Conservation (phyloP, 2,329 filamentous ascomycete genomes). For the Emergomyces africanus region DNA sequence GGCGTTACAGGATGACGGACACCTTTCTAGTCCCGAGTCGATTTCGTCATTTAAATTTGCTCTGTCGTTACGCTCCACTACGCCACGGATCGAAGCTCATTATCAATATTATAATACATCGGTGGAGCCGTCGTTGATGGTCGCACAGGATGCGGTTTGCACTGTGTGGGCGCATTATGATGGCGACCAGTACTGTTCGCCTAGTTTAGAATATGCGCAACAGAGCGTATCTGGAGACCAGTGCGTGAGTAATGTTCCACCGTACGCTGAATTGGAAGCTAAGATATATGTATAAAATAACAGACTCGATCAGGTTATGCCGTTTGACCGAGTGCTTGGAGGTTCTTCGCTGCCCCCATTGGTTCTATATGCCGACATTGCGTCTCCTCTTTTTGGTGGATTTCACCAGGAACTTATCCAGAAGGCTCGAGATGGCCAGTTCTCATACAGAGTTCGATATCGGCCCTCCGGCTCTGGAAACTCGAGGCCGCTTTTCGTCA, state of each 20-base stretch:
- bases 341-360: slow-evolving; percentile 43
- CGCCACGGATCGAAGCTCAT: slow-evolving; percentile 85
- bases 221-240: slow-evolving; percentile 38
- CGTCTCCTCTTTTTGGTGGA: slow-evolving; percentile 57
- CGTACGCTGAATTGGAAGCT: neutral
- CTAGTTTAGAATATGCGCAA: slow-evolving; percentile 48
- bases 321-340: slow-evolving; percentile 72
- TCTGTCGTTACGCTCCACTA: slow-evolving; percentile 72
- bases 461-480: slow-evolving; percentile 43
- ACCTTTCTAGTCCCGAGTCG: slow-evolving; percentile 56
- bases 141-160: slow-evolving; percentile 51
- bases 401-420: slow-evolving; percentile 62
- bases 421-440: slow-evolving; percentile 57
- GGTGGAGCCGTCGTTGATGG: slow-evolving; percentile 54
- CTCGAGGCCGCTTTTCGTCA: slow-evolving; percentile 57
- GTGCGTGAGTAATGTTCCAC: slow-evolving; percentile 19
- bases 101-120: slow-evolving; percentile 93
- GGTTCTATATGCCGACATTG: slow-evolving; percentile 80
- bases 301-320: slow-evolving; percentile 41
- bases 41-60: slow-evolving; percentile 87
- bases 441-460: slow-evolving; percentile 80
- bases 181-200: slow-evolving; percentile 68
- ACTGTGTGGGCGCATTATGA: slow-evolving; percentile 66
- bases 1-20: slow-evolving; percentile 60
- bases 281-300: slow-evolving; percentile 7